These are phyloP conservation scores for Plasmodium inui DNA, from an alignment of 169 alveolate genomes.

Conservation along the genomic window DNA sequence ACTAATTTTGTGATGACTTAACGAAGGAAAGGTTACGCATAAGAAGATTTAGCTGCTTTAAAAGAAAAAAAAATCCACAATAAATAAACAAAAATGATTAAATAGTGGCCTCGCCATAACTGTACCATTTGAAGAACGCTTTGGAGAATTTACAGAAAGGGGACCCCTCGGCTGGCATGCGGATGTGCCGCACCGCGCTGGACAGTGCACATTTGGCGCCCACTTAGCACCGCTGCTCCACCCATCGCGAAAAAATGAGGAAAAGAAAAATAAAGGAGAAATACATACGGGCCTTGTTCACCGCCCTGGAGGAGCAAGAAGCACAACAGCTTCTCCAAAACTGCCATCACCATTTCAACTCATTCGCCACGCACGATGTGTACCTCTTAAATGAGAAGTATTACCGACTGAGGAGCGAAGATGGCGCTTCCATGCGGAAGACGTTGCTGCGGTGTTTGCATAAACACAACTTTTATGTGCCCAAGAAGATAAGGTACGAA, in stretches of 20 bases:
- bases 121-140: background rate
- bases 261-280: constrained; percentile 43
- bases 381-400: constrained; percentile 22
- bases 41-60: background rate
- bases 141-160: background rate
- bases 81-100: background rate
- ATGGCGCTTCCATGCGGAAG: constrained; percentile 20
- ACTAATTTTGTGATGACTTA: background rate
- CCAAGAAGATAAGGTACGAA: constrained; percentile 46
- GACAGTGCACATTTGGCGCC: background rate
- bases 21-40: background rate
- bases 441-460: constrained; percentile 26
- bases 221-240: background rate
- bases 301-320: constrained; percentile 22
- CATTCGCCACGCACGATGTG: constrained; percentile 27
- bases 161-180: background rate
- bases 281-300: constrained; percentile 22
- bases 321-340: constrained; percentile 3
- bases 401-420: constrained; percentile 31
- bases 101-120: background rate
- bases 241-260: constrained; percentile 12
- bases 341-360: background rate
- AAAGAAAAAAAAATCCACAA: background rate
- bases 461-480: constrained; percentile 44
- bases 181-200: background rate